A percentile compares a stretch with the other conserved stretches of the same genome.
These are phyloP conservation scores for Biscogniauxia mediterranea DNA, from an alignment of 2,329 filamentous ascomycete species.

Conservation along the genomic window DNA sequence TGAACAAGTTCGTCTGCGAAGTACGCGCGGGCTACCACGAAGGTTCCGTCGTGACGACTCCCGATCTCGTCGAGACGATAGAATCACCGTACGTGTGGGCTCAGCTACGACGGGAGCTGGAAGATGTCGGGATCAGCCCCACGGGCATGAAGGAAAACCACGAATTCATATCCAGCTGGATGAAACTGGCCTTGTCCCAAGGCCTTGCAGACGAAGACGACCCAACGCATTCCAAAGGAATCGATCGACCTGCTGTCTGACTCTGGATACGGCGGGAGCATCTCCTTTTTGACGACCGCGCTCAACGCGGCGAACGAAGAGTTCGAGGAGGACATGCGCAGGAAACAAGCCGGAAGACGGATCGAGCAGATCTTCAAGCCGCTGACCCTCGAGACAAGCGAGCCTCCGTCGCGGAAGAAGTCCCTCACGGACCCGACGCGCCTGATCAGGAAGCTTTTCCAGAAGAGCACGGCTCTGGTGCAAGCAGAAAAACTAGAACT, in stretches of 20 bases:
- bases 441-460: constrained; percentile 26
- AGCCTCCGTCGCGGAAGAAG: constrained; percentile 15
- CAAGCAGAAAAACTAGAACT: too few relatives aligned
- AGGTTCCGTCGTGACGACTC: constrained; percentile 23
- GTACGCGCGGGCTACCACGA: constrained; percentile 26
- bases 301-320: constrained; percentile 23
- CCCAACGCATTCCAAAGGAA: constrained; percentile 9
- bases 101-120: constrained; percentile 26
- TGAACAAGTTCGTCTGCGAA: constrained; percentile 28
- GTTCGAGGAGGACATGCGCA: constrained; percentile 25
- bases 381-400: constrained; percentile 11
- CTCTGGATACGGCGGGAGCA: constrained; percentile 23
- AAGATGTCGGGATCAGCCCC: constrained; percentile 27
- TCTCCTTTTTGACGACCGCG: constrained; percentile 13
- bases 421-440: constrained; percentile 16
- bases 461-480: constrained; percentile 28
- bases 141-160: constrained; percentile 25
- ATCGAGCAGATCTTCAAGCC: constrained; percentile 17
- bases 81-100: constrained; percentile 25
- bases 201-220: constrained; percentile 25
- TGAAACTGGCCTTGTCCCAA: constrained; percentile 24
- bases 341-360: constrained; percentile 16
- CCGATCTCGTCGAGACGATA: constrained; percentile 21
- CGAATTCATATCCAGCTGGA: constrained; percentile 26
- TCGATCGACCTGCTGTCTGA: constrained; percentile 9